Base-by-base conservation (phyloP, 495 filamentous ascomycete genomes). In the Xylaria palmicola region DNA sequence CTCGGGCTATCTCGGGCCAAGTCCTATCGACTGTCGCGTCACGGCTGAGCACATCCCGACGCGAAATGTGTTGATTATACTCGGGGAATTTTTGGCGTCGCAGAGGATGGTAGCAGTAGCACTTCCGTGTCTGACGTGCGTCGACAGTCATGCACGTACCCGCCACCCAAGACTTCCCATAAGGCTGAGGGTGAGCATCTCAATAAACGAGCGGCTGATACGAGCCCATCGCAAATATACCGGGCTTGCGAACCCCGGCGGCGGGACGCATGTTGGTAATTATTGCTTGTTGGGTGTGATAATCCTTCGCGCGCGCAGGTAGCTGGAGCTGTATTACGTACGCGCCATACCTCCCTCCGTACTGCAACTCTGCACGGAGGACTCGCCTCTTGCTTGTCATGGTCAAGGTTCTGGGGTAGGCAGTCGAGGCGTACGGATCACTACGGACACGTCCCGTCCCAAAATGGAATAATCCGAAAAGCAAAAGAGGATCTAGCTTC, bases 41-140 rank as follows among this genome's bases (percentile, higher is more conserved):
- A 6, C 13, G 6, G 32, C 6, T 36, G 32, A 36, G 32, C n/a
- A n/a, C n/a, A n/a, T n/a, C n/a, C n/a, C n/a, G n/a, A n/a, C n/a
- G n/a, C n/a, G n/a, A n/a, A n/a, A n/a, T n/a, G n/a, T n/a, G n/a
- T n/a, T n/a, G n/a, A 36, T 6, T 6, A 36, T 2, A 48, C 4
- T 48, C 20, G 20, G 45, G 26, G 2, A 30, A 56, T 56, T 26
- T 43, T 34, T 32, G 24, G 19, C 39, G 39, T 56, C 39, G 39
- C 4, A 32, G 24, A 56, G 53, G 53, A 56, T 32, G 53, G 53
- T 56, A 40, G 53, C 44, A 40, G 53, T 24, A 56, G 24, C 37
- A 56, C 39, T 44, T 43, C 37, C 53, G 36, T 15, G 30, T 60
- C 57, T 60, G 57, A 60, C 57, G 52, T 60, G 57, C 57, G 44